Evolutionary conservation across 1,284 basidiomycete genomes (phyloP).

Genomic region (Kalmanozyma brasiliensis): DNA sequence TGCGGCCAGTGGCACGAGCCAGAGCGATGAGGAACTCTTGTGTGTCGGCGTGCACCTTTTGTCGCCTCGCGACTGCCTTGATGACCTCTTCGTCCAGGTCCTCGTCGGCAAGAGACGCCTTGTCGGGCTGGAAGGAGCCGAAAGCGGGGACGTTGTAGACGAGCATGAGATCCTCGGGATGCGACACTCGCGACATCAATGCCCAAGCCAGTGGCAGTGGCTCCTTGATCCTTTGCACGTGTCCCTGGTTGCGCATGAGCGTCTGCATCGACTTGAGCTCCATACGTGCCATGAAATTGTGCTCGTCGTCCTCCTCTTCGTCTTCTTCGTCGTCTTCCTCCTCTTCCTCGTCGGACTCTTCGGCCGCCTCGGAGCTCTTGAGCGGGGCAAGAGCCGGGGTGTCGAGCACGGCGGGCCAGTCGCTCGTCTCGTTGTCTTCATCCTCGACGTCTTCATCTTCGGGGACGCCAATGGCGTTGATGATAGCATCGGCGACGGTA

Average conservation of each 20-base stretch:
- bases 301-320: conserved; percentile 43
- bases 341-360: conserved; percentile 19
- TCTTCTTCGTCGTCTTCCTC: conserved; percentile 29
- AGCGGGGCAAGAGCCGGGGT: conserved; percentile 54
- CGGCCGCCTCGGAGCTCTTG: conserved; percentile 32
- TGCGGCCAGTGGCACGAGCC: conserved; percentile 55
- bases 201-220: conserved; percentile 56
- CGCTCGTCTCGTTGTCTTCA: conserved; percentile 36
- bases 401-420: conserved; percentile 58
- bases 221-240: conserved; percentile 62
- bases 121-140: conserved; percentile 53
- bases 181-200: conserved; percentile 54
- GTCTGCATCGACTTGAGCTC: conserved; percentile 55
- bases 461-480: conserved; percentile 46
- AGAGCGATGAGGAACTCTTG: conserved; percentile 64
- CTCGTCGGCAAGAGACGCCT: conserved; percentile 46
- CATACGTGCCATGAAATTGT: conserved; percentile 33
- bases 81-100: conserved; percentile 38
- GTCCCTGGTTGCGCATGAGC: conserved; percentile 62
- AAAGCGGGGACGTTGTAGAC: conserved; percentile 63
- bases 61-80: conserved; percentile 35
- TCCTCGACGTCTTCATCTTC: conserved; percentile 38
- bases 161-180: conserved; percentile 64
- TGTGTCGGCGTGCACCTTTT: conserved; percentile 59
- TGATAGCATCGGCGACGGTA: conserved; percentile 50